These are phyloP conservation scores for Calonectria fujianensis DNA, from an alignment of 2,329 filamentous ascomycete genomes.

Conservation along the genomic window DNA sequence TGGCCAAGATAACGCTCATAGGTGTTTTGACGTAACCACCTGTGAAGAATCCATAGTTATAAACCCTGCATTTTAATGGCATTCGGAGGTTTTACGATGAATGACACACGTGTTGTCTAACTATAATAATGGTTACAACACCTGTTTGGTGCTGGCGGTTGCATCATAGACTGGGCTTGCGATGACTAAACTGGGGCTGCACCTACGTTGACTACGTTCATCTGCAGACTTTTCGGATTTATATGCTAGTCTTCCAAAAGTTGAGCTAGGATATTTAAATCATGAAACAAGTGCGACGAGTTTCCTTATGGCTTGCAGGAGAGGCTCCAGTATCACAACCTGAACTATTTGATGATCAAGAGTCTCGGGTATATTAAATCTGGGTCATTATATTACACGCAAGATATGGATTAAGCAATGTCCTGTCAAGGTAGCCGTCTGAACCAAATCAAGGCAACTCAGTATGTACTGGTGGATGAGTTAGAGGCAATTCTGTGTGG, in stretches of 20 bases:
- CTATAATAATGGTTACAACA: too few species aligned
- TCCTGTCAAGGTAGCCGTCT: not conserved
- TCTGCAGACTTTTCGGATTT: not conserved
- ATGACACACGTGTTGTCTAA: too few species aligned
- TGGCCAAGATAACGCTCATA: not conserved
- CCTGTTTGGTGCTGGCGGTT: too few species aligned
- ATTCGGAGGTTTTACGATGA: too few species aligned
- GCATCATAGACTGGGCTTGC: too few species aligned
- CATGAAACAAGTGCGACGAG: not conserved
- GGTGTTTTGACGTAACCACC: not conserved
- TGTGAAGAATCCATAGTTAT: too few species aligned
- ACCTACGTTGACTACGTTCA: not conserved
- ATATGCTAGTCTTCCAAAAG: not conserved
- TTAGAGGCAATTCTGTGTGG: not conserved
- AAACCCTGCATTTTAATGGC: too few species aligned
- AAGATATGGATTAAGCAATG: not conserved
- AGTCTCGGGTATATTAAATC: not conserved
- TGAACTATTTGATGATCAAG: not conserved
- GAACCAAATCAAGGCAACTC: not conserved
- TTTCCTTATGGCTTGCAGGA: not conserved
- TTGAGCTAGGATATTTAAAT: not conserved
- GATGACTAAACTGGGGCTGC: too few species aligned
- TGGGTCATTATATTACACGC: not conserved
- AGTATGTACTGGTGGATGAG: not conserved
- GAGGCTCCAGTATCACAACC: too few species aligned